Evolutionary conservation across 2,329 filamentous ascomycete genomes (phyloP).

Genomic region (Clathrospora elynae): DNA sequence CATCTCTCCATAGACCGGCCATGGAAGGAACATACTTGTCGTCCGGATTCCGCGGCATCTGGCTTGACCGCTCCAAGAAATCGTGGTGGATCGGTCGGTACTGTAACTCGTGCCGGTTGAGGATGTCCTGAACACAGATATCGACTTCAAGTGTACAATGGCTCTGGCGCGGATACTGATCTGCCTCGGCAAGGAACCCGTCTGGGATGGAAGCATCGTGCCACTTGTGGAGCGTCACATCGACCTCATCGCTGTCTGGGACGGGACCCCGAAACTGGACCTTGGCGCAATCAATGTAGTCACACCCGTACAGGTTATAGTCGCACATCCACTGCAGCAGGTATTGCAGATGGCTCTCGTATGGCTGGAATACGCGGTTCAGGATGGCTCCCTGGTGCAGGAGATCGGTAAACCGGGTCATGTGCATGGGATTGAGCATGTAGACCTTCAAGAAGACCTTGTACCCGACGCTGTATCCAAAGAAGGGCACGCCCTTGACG

Average conservation of each 20-base stretch:
- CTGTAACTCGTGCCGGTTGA: conserved; percentile 77
- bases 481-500: conserved; percentile 93
- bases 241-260: conserved; percentile 69
- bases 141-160: conserved; percentile 91
- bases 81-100: conserved; percentile 83
- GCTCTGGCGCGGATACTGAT: conserved; percentile 74
- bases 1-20: conserved; percentile 90
- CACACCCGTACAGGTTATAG: conserved; percentile 95
- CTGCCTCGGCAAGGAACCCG: conserved; percentile 65
- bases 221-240: conserved; percentile 71
- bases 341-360: conserved; percentile 92
- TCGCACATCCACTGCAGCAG: conserved; percentile 97
- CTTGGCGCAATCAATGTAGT: conserved; percentile 75
- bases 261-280: conserved; percentile 76
- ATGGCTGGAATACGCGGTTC: conserved; percentile 83
- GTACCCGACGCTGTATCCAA: conserved; percentile 93
- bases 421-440: conserved; percentile 82
- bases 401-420: conserved; percentile 85
- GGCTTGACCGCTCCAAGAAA: conserved; percentile 74
- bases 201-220: conserved; percentile 73
- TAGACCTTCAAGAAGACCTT: conserved; percentile 93
- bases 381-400: conserved; percentile 87
- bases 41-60: conserved; percentile 60
- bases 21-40: conserved; percentile 91
- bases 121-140: conserved; percentile 83